These are phyloP conservation scores for Mrakia frigida DNA, from an alignment of 768 basidiomycete species.

Conservation along the genomic window DNA sequence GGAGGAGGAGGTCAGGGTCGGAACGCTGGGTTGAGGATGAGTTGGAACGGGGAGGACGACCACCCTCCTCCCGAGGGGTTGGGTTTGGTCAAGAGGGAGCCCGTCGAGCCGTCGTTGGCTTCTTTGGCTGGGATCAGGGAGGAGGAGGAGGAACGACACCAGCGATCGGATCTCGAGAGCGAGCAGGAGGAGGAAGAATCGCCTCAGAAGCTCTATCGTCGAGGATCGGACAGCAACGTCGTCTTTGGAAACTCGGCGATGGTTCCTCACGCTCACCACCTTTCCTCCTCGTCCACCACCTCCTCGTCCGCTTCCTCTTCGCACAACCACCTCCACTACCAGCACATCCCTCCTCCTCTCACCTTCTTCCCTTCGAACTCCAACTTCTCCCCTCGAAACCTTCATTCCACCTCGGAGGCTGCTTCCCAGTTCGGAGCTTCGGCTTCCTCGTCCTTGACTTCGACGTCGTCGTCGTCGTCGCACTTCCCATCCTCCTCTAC, in stretches of 20 bases:
- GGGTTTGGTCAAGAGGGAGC: constrained; percentile 3
- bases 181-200: not conserved
- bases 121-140: too few species aligned
- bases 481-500: not conserved
- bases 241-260: not conserved
- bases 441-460: not conserved
- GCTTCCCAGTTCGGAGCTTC: not conserved
- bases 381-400: not conserved
- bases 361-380: not conserved
- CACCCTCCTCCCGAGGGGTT: not conserved
- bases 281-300: not conserved
- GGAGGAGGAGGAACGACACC: not conserved
- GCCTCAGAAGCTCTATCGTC: not conserved
- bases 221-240: constrained; percentile 15
- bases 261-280: not conserved
- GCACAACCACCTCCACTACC: too few species aligned
- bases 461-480: not conserved
- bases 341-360: not conserved
- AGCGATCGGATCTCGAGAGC: not conserved
- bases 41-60: constrained; percentile 12
- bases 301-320: not conserved
- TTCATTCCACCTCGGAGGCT: not conserved
- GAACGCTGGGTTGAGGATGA: not conserved
- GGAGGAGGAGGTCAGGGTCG: not conserved
- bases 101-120: too few species aligned